Percentiles rank a stretch among this genome's conserved stretches.
Conservation (phyloP, 1,139 yeast species). For the Torulaspora pretoriensis region DNA sequence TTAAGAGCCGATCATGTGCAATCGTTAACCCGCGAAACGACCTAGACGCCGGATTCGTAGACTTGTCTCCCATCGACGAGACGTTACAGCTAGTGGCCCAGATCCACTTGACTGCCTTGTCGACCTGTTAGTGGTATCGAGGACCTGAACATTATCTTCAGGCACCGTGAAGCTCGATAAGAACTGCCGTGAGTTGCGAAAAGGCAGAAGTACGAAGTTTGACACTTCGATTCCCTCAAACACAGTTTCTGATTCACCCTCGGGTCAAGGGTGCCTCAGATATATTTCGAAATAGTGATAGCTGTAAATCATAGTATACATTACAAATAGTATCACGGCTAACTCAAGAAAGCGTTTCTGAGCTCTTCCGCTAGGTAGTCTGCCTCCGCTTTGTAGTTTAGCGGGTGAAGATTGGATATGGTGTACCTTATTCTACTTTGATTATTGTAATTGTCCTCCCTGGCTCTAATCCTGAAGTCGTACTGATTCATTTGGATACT, state of each 20-base stretch:
- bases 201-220: too few species aligned
- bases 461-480: conserved; percentile 72
- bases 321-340: background rate
- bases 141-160: too few species aligned
- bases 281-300: background rate
- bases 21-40: background rate
- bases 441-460: conserved; percentile 80
- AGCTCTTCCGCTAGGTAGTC: conserved; percentile 46
- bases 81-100: background rate
- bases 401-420: conserved; percentile 49
- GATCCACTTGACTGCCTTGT: too few species aligned
- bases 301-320: background rate
- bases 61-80: background rate
- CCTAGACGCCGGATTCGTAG: too few species aligned
- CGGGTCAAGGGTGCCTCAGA: too few species aligned
- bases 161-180: too few species aligned
- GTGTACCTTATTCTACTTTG: conserved; percentile 72
- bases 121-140: too few species aligned
- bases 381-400: conserved; percentile 62
- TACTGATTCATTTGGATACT: conserved; percentile 63
- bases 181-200: too few species aligned
- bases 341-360: conserved; percentile 17
- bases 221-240: too few species aligned
- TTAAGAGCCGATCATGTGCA: conserved; percentile 6
- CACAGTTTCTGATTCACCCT: too few species aligned